Conservation (phyloP, 208 protist genomes). For the Herpetomonas samuelpessoai region DNA sequence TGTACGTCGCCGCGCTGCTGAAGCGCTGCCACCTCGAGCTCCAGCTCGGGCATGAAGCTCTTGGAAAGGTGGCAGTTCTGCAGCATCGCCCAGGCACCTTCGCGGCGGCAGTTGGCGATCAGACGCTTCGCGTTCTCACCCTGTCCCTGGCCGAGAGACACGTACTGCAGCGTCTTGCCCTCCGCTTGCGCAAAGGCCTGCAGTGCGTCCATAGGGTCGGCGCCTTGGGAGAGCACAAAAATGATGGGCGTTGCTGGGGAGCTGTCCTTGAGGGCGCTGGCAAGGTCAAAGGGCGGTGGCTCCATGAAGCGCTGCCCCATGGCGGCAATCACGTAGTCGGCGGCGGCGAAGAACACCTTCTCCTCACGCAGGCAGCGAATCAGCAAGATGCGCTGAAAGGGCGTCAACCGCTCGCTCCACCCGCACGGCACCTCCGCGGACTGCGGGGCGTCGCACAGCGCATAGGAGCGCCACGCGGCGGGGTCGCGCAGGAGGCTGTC, state of each 20-base stretch:
- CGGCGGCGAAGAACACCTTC: constrained; percentile 92
- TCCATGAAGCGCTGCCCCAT: constrained; percentile 94
- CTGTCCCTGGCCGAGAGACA: constrained; percentile 98
- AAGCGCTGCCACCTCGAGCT: constrained; percentile 88
- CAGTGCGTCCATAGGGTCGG: constrained; percentile 94
- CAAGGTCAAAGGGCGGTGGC: constrained; percentile 93
- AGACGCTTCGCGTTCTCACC: constrained; percentile 93
- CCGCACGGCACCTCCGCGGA: constrained; percentile 39
- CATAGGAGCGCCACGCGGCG: constrained; percentile 61
- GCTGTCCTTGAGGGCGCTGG: constrained; percentile 84
- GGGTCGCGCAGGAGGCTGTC: constrained; percentile 40
- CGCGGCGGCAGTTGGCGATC: constrained; percentile 88
- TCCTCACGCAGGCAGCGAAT: constrained; percentile 94
- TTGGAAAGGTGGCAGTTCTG: constrained; percentile 97
- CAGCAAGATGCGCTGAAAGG: constrained; percentile 94
- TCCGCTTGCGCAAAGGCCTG: constrained; percentile 90
- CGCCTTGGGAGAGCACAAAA: constrained; percentile 97
- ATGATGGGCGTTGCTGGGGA: constrained; percentile 91
- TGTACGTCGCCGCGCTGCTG: constrained; percentile 48
- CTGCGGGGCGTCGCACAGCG: constrained; percentile 66
- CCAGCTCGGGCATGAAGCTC: constrained; percentile 96
- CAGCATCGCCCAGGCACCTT: constrained; percentile 95
- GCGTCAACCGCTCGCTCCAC: constrained; percentile 56
- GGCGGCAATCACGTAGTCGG: constrained; percentile 84
- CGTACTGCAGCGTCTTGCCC: constrained; percentile 72